Base-by-base conservation (phyloP, 2,329 filamentous ascomycete species). In the Clathrospora elynae region DNA sequence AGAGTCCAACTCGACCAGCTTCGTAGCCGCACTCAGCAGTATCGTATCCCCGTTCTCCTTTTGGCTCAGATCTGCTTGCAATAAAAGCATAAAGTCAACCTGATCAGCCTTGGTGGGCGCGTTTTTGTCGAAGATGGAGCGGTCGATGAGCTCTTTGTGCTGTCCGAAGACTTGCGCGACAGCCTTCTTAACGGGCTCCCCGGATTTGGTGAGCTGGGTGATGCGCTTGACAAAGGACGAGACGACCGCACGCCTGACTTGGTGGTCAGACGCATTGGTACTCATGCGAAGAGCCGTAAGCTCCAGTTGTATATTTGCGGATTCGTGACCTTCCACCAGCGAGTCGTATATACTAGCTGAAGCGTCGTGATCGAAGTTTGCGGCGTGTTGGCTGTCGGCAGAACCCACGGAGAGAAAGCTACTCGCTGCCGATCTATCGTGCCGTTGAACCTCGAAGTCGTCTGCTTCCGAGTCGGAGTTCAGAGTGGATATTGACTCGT, bases 251-350 rank as follows among this genome's bases (percentile, higher is more conserved):
- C 86, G 85, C 30, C 92, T 88, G 62, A 97, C 88, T 69, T 93
- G 87, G 53, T 86, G 81, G 62, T 96, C 92, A 1, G 90, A 91
- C 2, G 93, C 93, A 62, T 97, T 90, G 61, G 88, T 89, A 40
- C 86, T 87, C 69, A 99, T 88, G 8, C 92, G 86, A n/a, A 97
- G 78, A 32, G 90, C 88, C 76, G 91, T 95, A 51, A 99, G 87
- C 68, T 99, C 93, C 22, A 97, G 81, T 67, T 92, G 90, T 61
- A 96, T 91, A 52, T 95, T 93, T 65, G 95, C 88, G 8, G 84
- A 82, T 10, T 82, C 81, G 35, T 83, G 76, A 14, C 85, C 86
- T 47, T 83, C 81, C 36, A 87, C 85, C 28, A 97, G 78, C 16
- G 90, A 88, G 61, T 96, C 91, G 49, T 91, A 80, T n/a, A 97